Evolutionary conservation across 2,329 filamentous ascomycete genomes (phyloP), one percentile per base, ranked within the genome.

Genomic region (Aspergillus thermomutatus): DNA sequence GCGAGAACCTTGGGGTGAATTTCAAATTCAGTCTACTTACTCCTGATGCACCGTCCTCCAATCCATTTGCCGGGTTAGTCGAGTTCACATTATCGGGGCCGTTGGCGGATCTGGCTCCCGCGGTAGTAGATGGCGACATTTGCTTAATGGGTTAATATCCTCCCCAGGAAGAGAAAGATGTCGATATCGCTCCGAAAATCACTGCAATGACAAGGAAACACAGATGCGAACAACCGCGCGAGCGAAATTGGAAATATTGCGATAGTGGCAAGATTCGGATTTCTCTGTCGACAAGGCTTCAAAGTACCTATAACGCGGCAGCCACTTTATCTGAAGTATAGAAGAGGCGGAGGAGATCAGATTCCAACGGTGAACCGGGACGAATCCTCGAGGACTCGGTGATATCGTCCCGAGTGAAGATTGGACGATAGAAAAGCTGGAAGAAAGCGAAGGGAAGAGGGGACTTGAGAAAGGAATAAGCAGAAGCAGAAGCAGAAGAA

Each of bases 31-130:
- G 11, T 17, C 8, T 46, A 59, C 71, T 64, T 62, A 74, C 72
- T 34, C 70, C 71, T 1, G 71, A 70, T 19, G 63, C 31, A 61
- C 72, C 70, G 7, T 57, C 57, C 45, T 49, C 57, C 27, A 53
- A 43, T 23, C 57, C 58, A 53, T 37, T 56, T 45, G 40, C 27
- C 19, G 48, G 45, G 45, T 54, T 57, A 52, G 49, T 53, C 45
- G 50, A 52, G 50, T 54, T 59, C 46, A 48, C 41, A 40, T 56
- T 47, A 51, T 51, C 43, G 43, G 54, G 26, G 50, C 48, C 60
- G 31, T 57, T 55, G 48, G 52, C 54, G 26, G 55, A 45, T 19
- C 50, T 34, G 47, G 53, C 56, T 50, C 52, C 54, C 25, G 57
- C 51, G 31, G 59, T 50, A 40, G 50, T 56, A 54, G 31, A 27